phyloP scores from a whole-genome alignment of 768 basidiomycete genomes.

The Cystobasidium ongulense region DNA sequence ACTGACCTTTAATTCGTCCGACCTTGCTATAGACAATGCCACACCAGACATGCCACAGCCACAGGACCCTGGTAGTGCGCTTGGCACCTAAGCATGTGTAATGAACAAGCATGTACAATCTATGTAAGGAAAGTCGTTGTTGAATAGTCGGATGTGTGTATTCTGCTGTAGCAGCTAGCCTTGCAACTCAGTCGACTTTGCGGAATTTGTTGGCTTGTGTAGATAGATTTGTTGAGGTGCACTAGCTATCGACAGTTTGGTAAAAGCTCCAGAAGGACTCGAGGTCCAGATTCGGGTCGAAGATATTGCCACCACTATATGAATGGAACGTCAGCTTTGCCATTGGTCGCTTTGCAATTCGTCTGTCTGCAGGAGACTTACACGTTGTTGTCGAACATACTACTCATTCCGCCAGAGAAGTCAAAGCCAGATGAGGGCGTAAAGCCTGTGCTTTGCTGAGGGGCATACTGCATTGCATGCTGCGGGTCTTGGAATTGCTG shows the following conservation, averaged over 20 bases:
- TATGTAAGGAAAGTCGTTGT: not conserved
- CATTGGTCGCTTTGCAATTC: not conserved
- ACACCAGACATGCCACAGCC: constrained; percentile 20
- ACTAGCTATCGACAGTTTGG: not conserved
- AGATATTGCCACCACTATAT: not conserved
- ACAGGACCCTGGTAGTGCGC: not conserved
- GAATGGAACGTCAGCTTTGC: not conserved
- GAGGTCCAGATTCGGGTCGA: constrained; percentile 6
- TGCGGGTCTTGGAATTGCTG: not conserved
- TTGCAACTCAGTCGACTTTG: not conserved
- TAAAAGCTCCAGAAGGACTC: constrained; percentile 16
- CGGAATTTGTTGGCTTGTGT: not conserved
- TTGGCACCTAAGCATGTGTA: not conserved
- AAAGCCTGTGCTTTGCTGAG: not conserved
- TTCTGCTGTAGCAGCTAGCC: too few relatives aligned
- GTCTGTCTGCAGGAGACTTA: not conserved
- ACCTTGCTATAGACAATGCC: constrained; percentile 3
- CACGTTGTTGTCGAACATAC: not conserved
- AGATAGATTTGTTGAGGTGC: not conserved
- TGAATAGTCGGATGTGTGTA: too few relatives aligned
- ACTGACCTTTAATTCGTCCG: not conserved
- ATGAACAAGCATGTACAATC: not conserved
- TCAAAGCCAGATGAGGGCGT: not conserved
- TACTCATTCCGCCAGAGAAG: not conserved
- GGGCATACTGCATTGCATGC: not conserved